These are phyloP conservation scores for Ustilago shanxiensis DNA, from an alignment of 1,284 basidiomycete genomes.

Conservation along the genomic window DNA sequence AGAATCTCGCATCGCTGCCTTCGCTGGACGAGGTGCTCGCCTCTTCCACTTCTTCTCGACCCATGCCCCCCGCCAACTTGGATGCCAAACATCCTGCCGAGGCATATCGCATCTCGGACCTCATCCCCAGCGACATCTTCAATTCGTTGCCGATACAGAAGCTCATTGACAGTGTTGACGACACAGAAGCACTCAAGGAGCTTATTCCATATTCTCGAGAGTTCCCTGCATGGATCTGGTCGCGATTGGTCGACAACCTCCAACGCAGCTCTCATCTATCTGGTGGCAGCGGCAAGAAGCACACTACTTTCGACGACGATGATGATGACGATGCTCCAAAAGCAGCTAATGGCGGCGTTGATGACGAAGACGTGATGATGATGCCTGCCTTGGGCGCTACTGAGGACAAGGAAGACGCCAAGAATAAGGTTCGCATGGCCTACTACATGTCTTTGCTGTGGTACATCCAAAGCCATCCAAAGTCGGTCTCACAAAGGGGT, in stretches of 20 bases:
- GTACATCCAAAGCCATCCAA: slow-evolving; percentile 34
- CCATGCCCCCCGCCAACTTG: slow-evolving; percentile 62
- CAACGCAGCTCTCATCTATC: slow-evolving; percentile 46
- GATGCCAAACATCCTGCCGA: slow-evolving; percentile 61
- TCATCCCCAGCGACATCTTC: slow-evolving; percentile 57
- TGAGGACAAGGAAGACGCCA: slow-evolving; percentile 50
- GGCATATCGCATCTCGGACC: slow-evolving; percentile 59
- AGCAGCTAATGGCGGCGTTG: background rate
- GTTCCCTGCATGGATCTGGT: slow-evolving; percentile 49
- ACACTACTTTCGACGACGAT: slow-evolving; percentile 41
- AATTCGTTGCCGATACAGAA: slow-evolving; percentile 49
- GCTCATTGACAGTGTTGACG: slow-evolving; percentile 43
- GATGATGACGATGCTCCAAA: slow-evolving; percentile 20
- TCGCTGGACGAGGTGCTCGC: slow-evolving; percentile 54
- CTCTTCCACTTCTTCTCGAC: slow-evolving; percentile 52
- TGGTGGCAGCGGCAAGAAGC: slow-evolving; percentile 27
- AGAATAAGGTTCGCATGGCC: slow-evolving; percentile 46
- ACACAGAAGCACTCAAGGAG: slow-evolving; percentile 34
- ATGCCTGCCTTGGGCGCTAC: slow-evolving; percentile 52
- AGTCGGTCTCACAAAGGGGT: slow-evolving; percentile 37
- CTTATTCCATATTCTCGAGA: slow-evolving; percentile 40
- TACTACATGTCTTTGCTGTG: slow-evolving; percentile 52
- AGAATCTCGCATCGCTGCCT: slow-evolving; percentile 49
- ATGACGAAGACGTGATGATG: slow-evolving; percentile 31
- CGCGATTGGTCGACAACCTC: slow-evolving; percentile 42